These are phyloP conservation scores for Lenwebbia sp. DNA, from an alignment of 345 rosid genomes.

Conservation along the genomic window DNA sequence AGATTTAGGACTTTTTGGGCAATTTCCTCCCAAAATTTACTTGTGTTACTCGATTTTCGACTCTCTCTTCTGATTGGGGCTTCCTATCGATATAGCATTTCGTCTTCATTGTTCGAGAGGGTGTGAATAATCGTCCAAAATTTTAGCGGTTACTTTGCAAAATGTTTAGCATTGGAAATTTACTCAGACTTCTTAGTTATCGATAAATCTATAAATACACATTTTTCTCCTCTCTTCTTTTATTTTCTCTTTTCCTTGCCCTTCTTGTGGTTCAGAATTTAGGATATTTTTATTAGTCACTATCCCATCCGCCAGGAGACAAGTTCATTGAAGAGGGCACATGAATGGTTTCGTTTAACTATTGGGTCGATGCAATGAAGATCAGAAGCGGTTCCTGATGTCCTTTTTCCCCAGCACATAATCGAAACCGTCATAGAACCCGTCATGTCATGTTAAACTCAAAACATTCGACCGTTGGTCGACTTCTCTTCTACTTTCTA, in stretches of 20 bases:
- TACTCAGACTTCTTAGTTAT: background rate
- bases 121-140: background rate
- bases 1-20: accelerated
- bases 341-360: background rate
- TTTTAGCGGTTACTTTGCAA: background rate
- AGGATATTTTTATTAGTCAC: background rate
- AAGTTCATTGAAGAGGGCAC: background rate
- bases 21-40: background rate
- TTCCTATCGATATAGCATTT: background rate
- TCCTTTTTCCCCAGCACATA: background rate
- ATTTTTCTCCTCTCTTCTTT: background rate
- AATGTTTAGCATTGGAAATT: background rate
- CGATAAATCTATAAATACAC: background rate
- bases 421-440: background rate
- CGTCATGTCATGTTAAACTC: background rate
- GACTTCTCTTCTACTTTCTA: background rate
- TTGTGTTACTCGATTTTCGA: background rate
- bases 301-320: background rate
- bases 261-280: background rate
- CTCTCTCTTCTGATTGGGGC: background rate
- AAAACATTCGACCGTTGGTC: background rate
- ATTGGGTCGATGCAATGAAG: background rate
- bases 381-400: background rate
- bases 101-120: background rate
- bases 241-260: background rate